Evolutionary conservation across 208 protist genomes (phyloP).

Genomic region (Porcisia hertigi): DNA sequence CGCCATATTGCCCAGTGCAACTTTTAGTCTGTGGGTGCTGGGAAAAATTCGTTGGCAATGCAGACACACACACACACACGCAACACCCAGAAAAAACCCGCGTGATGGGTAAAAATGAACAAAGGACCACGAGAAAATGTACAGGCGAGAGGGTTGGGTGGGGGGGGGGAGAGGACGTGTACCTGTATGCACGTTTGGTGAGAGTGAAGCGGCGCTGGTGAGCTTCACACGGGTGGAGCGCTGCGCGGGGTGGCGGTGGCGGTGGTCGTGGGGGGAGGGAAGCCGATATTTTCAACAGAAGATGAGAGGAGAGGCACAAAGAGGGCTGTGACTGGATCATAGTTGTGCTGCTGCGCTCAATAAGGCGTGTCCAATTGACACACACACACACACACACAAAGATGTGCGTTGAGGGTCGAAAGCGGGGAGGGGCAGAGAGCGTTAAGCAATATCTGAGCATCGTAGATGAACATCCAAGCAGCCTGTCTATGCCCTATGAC

Average conservation of each 20-base stretch:
- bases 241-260: too few relatives aligned
- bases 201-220: too few relatives aligned
- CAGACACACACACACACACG: neutral
- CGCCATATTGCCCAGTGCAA: conserved; percentile 42
- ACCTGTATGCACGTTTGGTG: neutral
- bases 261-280: too few relatives aligned
- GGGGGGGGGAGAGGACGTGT: neutral
- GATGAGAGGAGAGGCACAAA: conserved; percentile 6
- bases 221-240: neutral
- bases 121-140: neutral
- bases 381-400: too few relatives aligned
- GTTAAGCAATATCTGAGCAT: neutral
- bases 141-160: too few relatives aligned
- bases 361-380: neutral
- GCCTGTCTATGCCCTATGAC: too few relatives aligned
- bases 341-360: neutral
- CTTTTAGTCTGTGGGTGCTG: neutral
- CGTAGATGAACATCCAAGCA: too few relatives aligned
- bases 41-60: neutral
- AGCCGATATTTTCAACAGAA: too few relatives aligned
- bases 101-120: neutral
- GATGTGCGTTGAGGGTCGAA: neutral
- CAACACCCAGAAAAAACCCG: conserved; percentile 9
- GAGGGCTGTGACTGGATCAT: neutral
- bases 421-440: neutral